Evolutionary conservation across 768 basidiomycete species (phyloP).

Genomic region (Calvatia gigantea): DNA sequence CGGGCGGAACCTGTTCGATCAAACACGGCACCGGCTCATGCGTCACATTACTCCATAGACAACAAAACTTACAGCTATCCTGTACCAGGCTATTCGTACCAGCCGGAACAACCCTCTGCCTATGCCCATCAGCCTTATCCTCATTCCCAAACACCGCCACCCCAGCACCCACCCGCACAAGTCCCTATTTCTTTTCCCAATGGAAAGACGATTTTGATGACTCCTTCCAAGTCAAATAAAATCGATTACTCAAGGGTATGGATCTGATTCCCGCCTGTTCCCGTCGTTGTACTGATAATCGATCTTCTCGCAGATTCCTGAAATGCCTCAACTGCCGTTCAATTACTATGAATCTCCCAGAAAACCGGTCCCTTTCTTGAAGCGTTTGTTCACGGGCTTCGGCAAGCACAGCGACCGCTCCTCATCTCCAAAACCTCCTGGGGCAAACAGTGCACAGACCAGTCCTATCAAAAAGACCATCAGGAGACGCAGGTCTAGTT

Average conservation of each 20-base stretch:
- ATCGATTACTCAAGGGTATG: conserved; percentile 6
- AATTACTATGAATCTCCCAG: conserved; percentile 14
- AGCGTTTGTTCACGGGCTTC: conserved; percentile 18
- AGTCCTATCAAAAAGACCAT: neutral
- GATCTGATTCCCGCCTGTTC: neutral
- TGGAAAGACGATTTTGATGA: neutral
- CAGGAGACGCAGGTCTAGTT: conserved; percentile 3
- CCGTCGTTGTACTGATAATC: neutral
- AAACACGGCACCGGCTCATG: conserved; percentile 13
- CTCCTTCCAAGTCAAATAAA: conserved; percentile 4
- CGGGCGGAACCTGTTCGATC: conserved; percentile 12
- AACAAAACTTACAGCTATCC: neutral
- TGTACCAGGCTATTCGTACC: neutral
- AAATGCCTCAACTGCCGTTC: conserved; percentile 14
- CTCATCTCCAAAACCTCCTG: conserved; percentile 2
- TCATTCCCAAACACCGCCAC: neutral
- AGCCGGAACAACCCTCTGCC: neutral
- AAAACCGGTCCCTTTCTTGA: conserved; percentile 14
- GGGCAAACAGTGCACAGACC: neutral
- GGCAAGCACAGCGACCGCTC: conserved; percentile 10
- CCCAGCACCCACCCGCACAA: neutral
- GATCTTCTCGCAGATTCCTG: conserved; percentile 6
- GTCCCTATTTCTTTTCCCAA: conserved; percentile 2
- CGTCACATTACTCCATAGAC: neutral
- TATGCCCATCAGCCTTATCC: neutral